Base-by-base conservation (phyloP, 1,284 basidiomycete genomes). In the Pyrrhoderma lamaoense region DNA sequence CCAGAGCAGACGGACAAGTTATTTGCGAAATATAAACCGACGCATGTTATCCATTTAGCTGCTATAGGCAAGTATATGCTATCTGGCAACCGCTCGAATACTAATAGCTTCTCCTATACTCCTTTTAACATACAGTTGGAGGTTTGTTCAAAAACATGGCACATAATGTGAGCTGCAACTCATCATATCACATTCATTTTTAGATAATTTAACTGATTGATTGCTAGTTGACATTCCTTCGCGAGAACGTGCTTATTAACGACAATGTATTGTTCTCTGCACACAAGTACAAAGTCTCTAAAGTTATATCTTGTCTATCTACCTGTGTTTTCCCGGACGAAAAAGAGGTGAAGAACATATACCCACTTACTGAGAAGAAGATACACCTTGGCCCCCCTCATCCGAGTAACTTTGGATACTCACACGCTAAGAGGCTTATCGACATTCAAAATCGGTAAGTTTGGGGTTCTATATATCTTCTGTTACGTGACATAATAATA, bases 141-240 rank as follows among this genome's bases (percentile, higher is more conserved):
- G 92, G 92, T 9, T 69, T 94, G 25, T 94, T 92, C 73, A 86
- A 81, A 60, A 94, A 94, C 70, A 93, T 93, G 85, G 85, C 86
- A 61, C 81, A 83, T 70, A 93, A 94, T 67, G 88, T 82, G 51
- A 34, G 68, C 52, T 14, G 7, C 22, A 19, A 16, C 25, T n/a
- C 14, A 16, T 51, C 43, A 14, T 39, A 22, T 14, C 45, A 2
- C 36, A 19, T 19, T n/a, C 25, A 36, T 18, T 40, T 21, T 22
- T 25, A 31, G 27, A 38, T 22, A 48, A 31, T 18, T 36, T 18
- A 22, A 21, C 55, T 45, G 9, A 14, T 39, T 42, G 43, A n/a
- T n/a, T n/a, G n/a, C n/a, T 54, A 89, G 83, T 74, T 87, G 51
- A 89, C 86, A 19, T 93, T 94, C 74, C 74, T 93, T 21, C 82